Evolutionary conservation across 2,329 filamentous ascomycete species (phyloP).

Genomic region (Colletotrichum sp.): DNA sequence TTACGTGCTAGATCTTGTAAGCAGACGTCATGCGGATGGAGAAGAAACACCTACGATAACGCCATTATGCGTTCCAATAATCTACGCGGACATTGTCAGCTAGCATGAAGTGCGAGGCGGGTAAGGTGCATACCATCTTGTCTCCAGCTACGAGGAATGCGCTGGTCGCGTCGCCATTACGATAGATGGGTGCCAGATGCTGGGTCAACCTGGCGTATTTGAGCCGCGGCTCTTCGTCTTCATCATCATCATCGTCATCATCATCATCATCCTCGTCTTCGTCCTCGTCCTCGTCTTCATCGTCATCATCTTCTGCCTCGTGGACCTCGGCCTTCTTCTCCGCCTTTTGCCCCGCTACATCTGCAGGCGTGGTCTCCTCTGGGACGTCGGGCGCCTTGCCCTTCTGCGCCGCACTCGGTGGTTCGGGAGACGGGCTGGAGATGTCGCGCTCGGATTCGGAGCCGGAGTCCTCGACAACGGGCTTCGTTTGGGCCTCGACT

Average conservation of each 20-base stretch:
- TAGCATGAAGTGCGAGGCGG: not conserved
- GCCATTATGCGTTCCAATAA: conserved; percentile 94
- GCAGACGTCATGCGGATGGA: not conserved
- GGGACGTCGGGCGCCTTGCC: conserved; percentile 12
- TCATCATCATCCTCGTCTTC: conserved; percentile 62
- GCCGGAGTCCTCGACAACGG: conserved; percentile 23
- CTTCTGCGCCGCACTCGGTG: conserved; percentile 5
- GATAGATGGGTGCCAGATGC: conserved; percentile 80
- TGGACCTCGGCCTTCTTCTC: conserved; percentile 24
- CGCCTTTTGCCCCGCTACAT: conserved; percentile 4
- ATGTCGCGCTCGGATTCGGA: conserved; percentile 8
- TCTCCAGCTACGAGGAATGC: conserved; percentile 89
- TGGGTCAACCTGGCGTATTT: conserved; percentile 91
- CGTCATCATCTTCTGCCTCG: conserved; percentile 25
- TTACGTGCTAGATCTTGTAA: conserved; percentile 68
- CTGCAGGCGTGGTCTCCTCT: not conserved
- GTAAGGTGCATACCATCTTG: conserved; percentile 77
- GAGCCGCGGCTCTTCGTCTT: conserved; percentile 91
- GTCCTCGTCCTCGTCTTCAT: conserved; percentile 46
- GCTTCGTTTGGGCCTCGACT: conserved; percentile 28
- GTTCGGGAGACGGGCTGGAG: not conserved
- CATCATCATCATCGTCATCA: conserved; percentile 78
- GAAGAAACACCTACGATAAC: conserved; percentile 74
- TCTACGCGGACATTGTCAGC: conserved; percentile 56
- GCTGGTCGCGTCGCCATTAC: conserved; percentile 94